Base-by-base conservation (phyloP, 805 yeast genomes). In the Saccharomycopsis microspora region DNA sequence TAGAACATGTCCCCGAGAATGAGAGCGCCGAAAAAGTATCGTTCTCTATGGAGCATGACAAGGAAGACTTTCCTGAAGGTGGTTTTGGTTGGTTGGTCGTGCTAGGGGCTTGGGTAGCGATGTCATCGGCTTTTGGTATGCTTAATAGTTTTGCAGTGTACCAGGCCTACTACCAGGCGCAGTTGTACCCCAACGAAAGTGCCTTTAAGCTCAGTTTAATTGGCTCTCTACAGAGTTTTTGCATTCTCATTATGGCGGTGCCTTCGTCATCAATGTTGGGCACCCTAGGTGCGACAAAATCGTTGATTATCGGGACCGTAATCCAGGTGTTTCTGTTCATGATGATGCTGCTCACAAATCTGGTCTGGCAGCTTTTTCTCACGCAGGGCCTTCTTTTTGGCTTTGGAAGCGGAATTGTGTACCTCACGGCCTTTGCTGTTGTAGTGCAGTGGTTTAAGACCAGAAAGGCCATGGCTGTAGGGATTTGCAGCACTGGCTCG, bases 71-170 rank as follows among this genome's bases (percentile, higher is more conserved):
- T 44, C 76, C 77, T 3, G 83, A 80, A 42, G 74, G 78, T 2
- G 78, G 82, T 2, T 57, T 56, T 42, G 72, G 71, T 9, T 81
- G 83, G 66, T 65, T 80, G 59, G 67, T 70, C 4, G 77, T 78
- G 0, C 60, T 74, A 3, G 75, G 74, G 19, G 66, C 68, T 0
- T 69, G 74, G 63, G 62, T 72, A n/a, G 56, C 67, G 58, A 59
- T 67, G 68, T 56, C 71, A 55, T 59, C 73, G 49, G 71, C 80
- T 0, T 78, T 75, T 70, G 85, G 85, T 11, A 66, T 77, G 62
- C 74, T 74, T 48, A 74, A 78, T 39, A 66, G 75, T 3, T 79
- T 65, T 60, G 85, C 83, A 31, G 75, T 76, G 4, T 80, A 75
- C 56, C 72, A 78, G 46, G 64, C 70, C 36, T 75, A 71, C 57